Conservation (phyloP, 495 filamentous ascomycete genomes). For the Cairneyella variabilis region DNA sequence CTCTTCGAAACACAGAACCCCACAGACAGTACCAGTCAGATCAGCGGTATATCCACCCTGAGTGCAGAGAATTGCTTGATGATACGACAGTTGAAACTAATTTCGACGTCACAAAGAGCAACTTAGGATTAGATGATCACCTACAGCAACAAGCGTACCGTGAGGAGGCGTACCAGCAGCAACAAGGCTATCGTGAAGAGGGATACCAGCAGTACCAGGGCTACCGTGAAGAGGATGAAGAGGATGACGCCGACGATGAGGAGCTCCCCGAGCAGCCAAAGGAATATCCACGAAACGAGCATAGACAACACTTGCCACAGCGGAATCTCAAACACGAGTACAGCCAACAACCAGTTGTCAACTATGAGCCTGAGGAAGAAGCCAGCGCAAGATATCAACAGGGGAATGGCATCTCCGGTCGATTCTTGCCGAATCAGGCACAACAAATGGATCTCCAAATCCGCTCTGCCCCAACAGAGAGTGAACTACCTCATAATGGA, state of each 20-base stretch:
- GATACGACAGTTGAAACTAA: not conserved
- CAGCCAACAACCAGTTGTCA: not conserved
- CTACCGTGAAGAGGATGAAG: not conserved
- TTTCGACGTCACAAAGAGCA: slow-evolving; percentile 10
- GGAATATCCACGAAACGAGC: no score
- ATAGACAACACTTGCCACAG: no score
- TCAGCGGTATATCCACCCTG: not conserved
- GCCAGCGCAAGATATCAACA: no score
- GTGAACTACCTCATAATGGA: not conserved
- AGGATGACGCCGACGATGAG: no score
- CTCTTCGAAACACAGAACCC: not conserved
- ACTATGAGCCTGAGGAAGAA: no score
- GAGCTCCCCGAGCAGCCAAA: no score
- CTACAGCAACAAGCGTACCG: not conserved
- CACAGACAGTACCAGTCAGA: not conserved
- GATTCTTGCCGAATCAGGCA: not conserved
- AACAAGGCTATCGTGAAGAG: not conserved
- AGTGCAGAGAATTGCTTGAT: slow-evolving; percentile 4
- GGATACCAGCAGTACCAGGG: not conserved
- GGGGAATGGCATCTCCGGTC: not conserved
- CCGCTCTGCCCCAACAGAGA: not conserved
- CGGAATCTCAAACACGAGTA: not conserved
- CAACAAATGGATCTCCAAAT: not conserved
- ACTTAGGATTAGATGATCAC: not conserved
- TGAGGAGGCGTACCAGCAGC: not conserved